phyloP scores from a whole-genome alignment of 2,329 filamentous ascomycete genomes.

The Tympanopsis confertula region DNA sequence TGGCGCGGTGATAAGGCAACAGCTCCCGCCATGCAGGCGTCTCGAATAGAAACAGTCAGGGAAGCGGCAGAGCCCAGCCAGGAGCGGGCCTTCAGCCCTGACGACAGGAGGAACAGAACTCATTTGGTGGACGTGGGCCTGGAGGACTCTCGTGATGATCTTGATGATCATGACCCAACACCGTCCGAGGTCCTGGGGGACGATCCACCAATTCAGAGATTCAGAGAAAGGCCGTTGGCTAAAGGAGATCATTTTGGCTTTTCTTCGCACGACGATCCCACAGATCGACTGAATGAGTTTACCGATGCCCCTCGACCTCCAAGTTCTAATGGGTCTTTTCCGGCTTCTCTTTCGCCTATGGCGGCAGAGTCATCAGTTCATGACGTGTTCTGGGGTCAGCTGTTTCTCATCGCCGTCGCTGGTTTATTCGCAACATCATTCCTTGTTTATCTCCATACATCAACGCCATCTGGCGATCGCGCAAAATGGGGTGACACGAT shows the following conservation, averaged over 20 bases:
- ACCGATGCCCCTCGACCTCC: no score
- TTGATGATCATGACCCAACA: no score
- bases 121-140: constrained; percentile 50
- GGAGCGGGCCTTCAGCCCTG: no score
- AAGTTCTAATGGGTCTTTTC: no score
- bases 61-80: no score
- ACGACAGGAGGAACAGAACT: constrained; percentile 25
- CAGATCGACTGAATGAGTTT: no score
- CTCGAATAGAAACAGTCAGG: no score
- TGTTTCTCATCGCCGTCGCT: constrained; percentile 50
- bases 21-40: background rate
- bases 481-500: constrained; percentile 50
- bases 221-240: no score
- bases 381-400: constrained; percentile 50
- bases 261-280: no score
- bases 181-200: no score
- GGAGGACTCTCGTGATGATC: constrained; percentile 24
- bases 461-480: constrained; percentile 38
- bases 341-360: constrained; percentile 19
- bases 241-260: no score
- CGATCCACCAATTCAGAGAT: background rate
- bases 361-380: constrained; percentile 33
- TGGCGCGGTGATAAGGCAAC: background rate
- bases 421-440: constrained; percentile 51
- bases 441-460: constrained; percentile 49